Evolutionary conservation across 2,329 filamentous ascomycete genomes (phyloP), one percentile per base, ranked within the genome.

Genomic region (Verticillium alfalfae): DNA sequence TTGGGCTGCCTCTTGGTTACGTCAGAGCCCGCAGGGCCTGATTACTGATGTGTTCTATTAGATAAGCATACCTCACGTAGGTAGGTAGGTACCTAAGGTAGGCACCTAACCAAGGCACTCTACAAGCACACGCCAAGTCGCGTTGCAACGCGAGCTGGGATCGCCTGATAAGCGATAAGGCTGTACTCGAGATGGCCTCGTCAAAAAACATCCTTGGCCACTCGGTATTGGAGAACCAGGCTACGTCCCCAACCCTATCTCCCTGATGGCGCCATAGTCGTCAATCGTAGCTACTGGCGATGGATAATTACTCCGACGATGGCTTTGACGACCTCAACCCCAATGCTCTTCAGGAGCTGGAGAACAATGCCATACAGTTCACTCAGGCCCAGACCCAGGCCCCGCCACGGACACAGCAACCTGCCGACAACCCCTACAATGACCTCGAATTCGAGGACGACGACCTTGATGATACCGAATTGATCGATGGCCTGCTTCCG

Each of bases 291-390:
- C 12, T 9, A 18, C 34, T 18, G 18, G 60, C 34, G 58, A 81
- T 82, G 75, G 84, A 87, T 75, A 82, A 85, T 64, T 88, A 86
- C 70, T 84, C 81, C 63, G 87, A 88, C 70, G 86, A 88, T 70
- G 85, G 81, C 63, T 79, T 90, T 67, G 85, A 89, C 71, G 79
- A 82, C 49, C 75, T 89, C 52, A 83, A 86, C 65, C 78, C 81
- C 64, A 80, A 81, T 65, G 78, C 78, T 56, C 75, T 89, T 3
- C 79, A 85, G 67, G 85, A 88, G 70, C 82, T 90, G 64, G 87
- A 90, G 70, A 82, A 83, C 68, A 82, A 83, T 69, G 87, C 87
- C 45, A 84, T 88, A 65, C 82, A 83, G 66, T 81, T 81, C 66
- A 88, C 86, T 5, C 84, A 87, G 66, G 78, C 76, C 38, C 78